Percentiles rank a stretch among this genome's conserved stretches.
Evolutionary conservation across 75 land plant species (phyloP).

Genomic region (Selaginella moellendorffii): DNA sequence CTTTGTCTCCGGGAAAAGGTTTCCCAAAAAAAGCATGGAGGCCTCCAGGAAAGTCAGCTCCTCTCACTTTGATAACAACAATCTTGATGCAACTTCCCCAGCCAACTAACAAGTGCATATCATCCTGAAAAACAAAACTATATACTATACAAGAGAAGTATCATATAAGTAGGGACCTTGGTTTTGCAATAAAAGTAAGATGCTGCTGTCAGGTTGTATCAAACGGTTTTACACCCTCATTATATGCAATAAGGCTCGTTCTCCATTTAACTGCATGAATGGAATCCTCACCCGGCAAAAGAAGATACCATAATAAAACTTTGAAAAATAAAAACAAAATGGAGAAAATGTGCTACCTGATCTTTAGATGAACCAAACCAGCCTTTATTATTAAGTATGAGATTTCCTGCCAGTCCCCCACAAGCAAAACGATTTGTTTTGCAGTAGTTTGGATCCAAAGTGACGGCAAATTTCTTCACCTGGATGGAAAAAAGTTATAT

Average conservation of each 20-base stretch:
- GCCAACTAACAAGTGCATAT: slow-evolving; percentile 73
- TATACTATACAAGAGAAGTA: not conserved
- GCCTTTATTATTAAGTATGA: slow-evolving; percentile 57
- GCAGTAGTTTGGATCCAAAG: slow-evolving; percentile 83
- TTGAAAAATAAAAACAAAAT: not conserved
- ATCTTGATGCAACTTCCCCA: slow-evolving; percentile 87
- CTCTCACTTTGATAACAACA: slow-evolving; percentile 41
- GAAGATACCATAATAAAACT: too few species aligned
- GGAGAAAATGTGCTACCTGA: slow-evolving; percentile 36
- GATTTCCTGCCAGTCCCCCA: slow-evolving; percentile 91
- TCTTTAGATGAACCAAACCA: slow-evolving; percentile 82
- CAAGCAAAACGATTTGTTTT: slow-evolving; percentile 65
- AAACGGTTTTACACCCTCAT: slow-evolving; percentile 87
- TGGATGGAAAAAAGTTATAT: slow-evolving; percentile 12
- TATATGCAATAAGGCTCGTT: slow-evolving; percentile 84
- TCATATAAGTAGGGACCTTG: slow-evolving; percentile 17
- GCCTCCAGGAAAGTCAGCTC: too few species aligned
- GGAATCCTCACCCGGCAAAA: slow-evolving; percentile 94
- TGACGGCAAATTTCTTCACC: slow-evolving; percentile 82
- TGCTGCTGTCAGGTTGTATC: slow-evolving; percentile 76
- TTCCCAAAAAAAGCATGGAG: not conserved
- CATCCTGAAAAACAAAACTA: slow-evolving; percentile 40
- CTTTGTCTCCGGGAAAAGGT: slow-evolving; percentile 35
- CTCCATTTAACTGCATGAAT: slow-evolving; percentile 92
- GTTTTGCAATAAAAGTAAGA: slow-evolving; percentile 75